Evolutionary conservation across 768 basidiomycete species (phyloP), one percentile per base, ranked within the genome.

Genomic region (Sporobolomyces roseus): DNA sequence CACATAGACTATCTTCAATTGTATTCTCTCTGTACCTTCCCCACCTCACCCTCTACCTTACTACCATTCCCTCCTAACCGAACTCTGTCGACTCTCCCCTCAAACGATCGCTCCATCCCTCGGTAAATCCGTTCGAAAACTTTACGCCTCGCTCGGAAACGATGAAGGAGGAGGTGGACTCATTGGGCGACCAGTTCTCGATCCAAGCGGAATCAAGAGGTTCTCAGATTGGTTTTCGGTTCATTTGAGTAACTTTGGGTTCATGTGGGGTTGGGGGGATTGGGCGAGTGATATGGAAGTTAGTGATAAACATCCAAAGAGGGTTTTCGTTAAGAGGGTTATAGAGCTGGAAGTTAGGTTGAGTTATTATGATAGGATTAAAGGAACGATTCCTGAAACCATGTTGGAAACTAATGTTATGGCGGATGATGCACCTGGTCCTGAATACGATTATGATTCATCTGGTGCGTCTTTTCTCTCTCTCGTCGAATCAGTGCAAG

Each of bases 201-300:
- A 97, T 70, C 85, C 90, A 12, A 93, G 94, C 68, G 81, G 90
- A 59, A 82, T 87, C 2, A 84, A 87, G 54, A 83, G 91, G 35
- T 89, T 93, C 66, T 86, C 90, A 0, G 93, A 97, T 68, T 99
- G 96, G 96, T 96, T 98, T 74, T 84, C 91, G 3, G 83, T 89
- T 3, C 96, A 99, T 75, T 88, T 99, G 87, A 93, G 91, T 73
- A 99, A 99, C 80, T 99, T 97, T 78, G 88, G 87, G 30, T 99
- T 97, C 80, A 87, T 88, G 75, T 98, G 96, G 96, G 91, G 96
- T 19, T 99, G 96, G 96, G 93, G 91, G 76, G 96, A 98, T 83
- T 99, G 96, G 94, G 81, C 91, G 19, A 87, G 88, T 3, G 96
- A 98, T 80, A 81, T 98, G 35, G 78, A 83, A 2, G 79, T 94